Evolutionary conservation across 208 protist species (phyloP), one percentile per base, ranked within the genome.

Genomic region (Leishmania tropica): DNA sequence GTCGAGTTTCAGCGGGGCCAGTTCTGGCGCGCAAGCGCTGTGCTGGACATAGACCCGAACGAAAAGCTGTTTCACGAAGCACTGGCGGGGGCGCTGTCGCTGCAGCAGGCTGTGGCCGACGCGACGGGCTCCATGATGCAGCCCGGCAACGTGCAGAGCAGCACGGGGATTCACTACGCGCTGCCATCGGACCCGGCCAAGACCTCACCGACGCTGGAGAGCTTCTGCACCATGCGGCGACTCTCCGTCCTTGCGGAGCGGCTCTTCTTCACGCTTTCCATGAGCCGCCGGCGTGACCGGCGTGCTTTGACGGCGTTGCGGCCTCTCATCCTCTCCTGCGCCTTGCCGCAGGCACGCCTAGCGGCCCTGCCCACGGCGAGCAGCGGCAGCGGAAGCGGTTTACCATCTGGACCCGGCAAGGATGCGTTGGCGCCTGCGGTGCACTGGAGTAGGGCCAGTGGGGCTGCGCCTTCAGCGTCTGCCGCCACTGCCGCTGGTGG

Each of bases 21-120:
- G 53, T 97, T 97, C 83, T 97, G 94, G 93, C 81, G 83, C 1
- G 94, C 93, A 3, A 77, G 90, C 67, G 88, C 87, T 24, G 81
- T 96, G 58, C 78, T 97, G 31, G 94, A 97, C 82, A 80, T 93
- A 64, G 95, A 97, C 78, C 89, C 95, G 5, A 96, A 93, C 81
- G 86, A 91, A 11, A 87, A 82, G 60, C 62, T 76, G 19, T 97
- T 97, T 81, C 68, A 80, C 71, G 83, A 74, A 40, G 93, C 92
- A 3, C 78, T 97, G 45, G 68, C 86, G 58, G 92, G 93, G 71
- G 93, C 95, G 28, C 62, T 92, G 45, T 78, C 82, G 11, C 86
- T 97, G 48, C 92, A 96, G 74, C 84, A 91, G 67, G 58, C 86
- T 37, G 88, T 97, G 17, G 88, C 92, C 1, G 85, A 88, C 42